Evolutionary conservation across 106 monocot genomes (phyloP).

Genomic region (Allium cepa): DNA sequence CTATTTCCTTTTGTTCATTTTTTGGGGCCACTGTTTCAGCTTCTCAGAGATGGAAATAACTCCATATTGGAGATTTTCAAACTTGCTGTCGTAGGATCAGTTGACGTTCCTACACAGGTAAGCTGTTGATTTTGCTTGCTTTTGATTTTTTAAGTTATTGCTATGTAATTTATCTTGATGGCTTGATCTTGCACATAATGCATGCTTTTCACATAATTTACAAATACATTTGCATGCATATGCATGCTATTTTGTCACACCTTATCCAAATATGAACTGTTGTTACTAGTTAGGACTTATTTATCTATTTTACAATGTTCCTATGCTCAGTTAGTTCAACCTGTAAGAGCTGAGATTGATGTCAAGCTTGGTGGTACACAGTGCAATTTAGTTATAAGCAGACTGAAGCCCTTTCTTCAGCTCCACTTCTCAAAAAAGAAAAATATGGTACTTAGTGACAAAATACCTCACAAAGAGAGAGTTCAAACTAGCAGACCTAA

Average conservation of each 20-base stretch:
- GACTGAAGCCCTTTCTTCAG: conserved; percentile 56
- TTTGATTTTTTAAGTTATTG: background rate
- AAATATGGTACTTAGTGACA: conserved; percentile 31
- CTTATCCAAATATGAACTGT: too few species aligned
- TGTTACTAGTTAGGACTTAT: too few species aligned
- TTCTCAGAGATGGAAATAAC: conserved; percentile 51
- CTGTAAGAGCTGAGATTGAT: conserved; percentile 77
- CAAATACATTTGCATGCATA: too few species aligned
- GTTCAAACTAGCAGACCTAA: conserved; percentile 18
- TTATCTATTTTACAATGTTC: background rate
- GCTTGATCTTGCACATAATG: too few species aligned
- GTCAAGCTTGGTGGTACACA: conserved; percentile 85
- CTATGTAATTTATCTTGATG: too few species aligned
- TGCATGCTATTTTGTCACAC: too few species aligned
- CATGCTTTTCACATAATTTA: too few species aligned
- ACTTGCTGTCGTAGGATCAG: conserved; percentile 59
- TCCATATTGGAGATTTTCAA: conserved; percentile 78
- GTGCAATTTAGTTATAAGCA: conserved; percentile 64
- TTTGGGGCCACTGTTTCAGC: conserved; percentile 39
- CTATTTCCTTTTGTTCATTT: conserved; percentile 11
- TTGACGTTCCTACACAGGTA: conserved; percentile 82
- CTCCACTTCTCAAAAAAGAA: conserved; percentile 64
- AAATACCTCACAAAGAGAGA: conserved; percentile 25
- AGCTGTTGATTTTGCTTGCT: conserved; percentile 13
- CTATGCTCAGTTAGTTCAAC: conserved; percentile 43